A percentile compares a stretch with the other conserved stretches of the same genome.
These are phyloP conservation scores for Fusarium concolor DNA, from an alignment of 2,329 filamentous ascomycete species.

Conservation along the genomic window DNA sequence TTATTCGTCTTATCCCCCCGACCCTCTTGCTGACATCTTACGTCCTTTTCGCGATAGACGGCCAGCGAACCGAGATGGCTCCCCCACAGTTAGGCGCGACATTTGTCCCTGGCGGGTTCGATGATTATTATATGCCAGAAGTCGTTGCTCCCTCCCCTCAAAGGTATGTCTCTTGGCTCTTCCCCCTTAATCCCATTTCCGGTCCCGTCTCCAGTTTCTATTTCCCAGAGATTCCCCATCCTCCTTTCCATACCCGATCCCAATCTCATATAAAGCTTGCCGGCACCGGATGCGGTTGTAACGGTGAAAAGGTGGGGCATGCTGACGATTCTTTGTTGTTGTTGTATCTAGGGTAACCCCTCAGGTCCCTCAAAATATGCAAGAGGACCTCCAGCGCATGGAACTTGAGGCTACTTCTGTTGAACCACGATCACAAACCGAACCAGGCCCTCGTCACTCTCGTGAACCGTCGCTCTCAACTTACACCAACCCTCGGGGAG, in stretches of 20 bases:
- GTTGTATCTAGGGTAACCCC: constrained; percentile 80
- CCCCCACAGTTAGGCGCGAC: constrained; percentile 62
- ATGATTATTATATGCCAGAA: constrained; percentile 72
- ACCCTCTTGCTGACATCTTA: constrained; percentile 49
- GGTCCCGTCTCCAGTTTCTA: constrained; percentile 31
- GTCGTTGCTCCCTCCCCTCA: constrained; percentile 69
- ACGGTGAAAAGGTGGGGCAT: constrained; percentile 51
- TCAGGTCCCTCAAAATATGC: constrained; percentile 96
- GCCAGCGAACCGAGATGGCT: constrained; percentile 45
- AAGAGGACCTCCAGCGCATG: constrained; percentile 90
- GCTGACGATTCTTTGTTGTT: constrained; percentile 53
- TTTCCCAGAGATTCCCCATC: constrained; percentile 32
- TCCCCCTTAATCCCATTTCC: constrained; percentile 33
- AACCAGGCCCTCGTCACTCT: constrained; percentile 51
- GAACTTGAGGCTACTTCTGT: constrained; percentile 78
- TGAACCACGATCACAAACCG: constrained; percentile 50
- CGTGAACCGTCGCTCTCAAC: constrained; percentile 60
- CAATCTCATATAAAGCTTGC: constrained; percentile 34
- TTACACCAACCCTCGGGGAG: constrained; percentile 50
- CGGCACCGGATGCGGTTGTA: constrained; percentile 43
- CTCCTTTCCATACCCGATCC: constrained; percentile 29
- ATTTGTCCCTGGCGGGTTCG: constrained; percentile 68
- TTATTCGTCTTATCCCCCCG: constrained; percentile 44
- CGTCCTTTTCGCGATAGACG: constrained; percentile 47
- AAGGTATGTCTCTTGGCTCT: constrained; percentile 58